Base-by-base conservation (phyloP, 108 stramenopile species). In the Discostella stelligeroides region DNA sequence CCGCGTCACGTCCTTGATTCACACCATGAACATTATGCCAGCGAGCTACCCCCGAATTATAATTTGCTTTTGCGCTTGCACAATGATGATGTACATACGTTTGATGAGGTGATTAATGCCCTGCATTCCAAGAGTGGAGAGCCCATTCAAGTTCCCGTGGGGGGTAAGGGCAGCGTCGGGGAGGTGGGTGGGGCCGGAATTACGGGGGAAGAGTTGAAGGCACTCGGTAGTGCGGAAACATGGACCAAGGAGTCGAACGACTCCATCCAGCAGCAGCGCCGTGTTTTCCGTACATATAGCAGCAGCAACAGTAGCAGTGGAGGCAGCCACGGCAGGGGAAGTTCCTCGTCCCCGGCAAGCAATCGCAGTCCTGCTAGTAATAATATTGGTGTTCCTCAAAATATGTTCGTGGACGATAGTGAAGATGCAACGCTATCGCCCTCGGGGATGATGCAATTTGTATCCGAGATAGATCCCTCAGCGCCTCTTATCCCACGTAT, bases 21-120 rank as follows among this genome's bases (percentile, higher is more conserved):
- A 2, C 57, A 50, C 21, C 34, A 60, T 42, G 66, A 67, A 39
- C 59, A 66, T 50, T 71, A 79, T 29, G 17, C 46, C 9, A 28
- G 18, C 13, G 66, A 72, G 28, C 62, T 72, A 15, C 94, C 91
- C 23, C 46, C 63, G 23, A 79, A 69, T 24, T 88, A 70, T 59
- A 60, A 53, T 7, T 50, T 96, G 24, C 78, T 84, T 20, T 58
- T 97, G 69, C 70, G 94, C 13, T 66, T 98, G 45, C 95, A 97
- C 83, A 97, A 98, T 76, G 98, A 98, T 74, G 98, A 98, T 72
- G 95, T 97, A 11, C 98, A 98, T 70, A 96, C 97, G 1, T 97
- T 89, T 71, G 92, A 97, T 15, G 92, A 97, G 60, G 97, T 98
- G 11, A 95, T 94, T 56, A 83, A 70, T 40, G 96, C 95, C 1